Percentiles rank a stretch among this genome's conserved stretches.
phyloP scores from a whole-genome alignment of 2,329 filamentous ascomycete species.

The Beauveria caledonica region DNA sequence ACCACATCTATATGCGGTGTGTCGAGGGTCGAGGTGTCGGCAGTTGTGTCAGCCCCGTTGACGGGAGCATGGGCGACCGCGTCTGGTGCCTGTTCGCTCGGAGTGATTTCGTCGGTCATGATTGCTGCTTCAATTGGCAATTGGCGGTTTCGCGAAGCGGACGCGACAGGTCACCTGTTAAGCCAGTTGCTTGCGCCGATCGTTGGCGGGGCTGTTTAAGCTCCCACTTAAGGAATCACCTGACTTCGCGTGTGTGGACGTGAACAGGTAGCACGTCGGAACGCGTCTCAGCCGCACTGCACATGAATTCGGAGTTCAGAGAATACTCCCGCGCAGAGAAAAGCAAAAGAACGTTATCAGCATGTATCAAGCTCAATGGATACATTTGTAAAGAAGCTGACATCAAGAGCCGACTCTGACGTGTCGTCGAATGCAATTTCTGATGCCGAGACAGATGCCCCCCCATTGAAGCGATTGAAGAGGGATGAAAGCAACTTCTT shows the following conservation, averaged over 20 bases:
- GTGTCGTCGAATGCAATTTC: not conserved
- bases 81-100: constrained; percentile 13
- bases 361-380: not conserved
- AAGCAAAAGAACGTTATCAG: not conserved
- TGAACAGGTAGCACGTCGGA: not conserved
- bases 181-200: not conserved
- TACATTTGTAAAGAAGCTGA: constrained; percentile 13
- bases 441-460: not conserved
- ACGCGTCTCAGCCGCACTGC: constrained; percentile 5
- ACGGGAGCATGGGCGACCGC: not conserved
- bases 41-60: not conserved
- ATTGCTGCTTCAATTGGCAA: not conserved
- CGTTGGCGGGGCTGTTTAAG: not conserved
- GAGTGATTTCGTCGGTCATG: constrained; percentile 25
- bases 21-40: constrained; percentile 10
- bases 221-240: constrained; percentile 5
- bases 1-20: constrained; percentile 29
- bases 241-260: constrained; percentile 9
- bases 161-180: not conserved
- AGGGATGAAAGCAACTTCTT: constrained; percentile 17
- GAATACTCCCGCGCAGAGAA: not conserved
- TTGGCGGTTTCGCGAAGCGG: not conserved
- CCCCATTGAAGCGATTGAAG: constrained; percentile 25
- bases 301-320: not conserved
- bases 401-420: not conserved